phyloP scores from a whole-genome alignment of 805 yeast species.

The Candida dendrica region DNA sequence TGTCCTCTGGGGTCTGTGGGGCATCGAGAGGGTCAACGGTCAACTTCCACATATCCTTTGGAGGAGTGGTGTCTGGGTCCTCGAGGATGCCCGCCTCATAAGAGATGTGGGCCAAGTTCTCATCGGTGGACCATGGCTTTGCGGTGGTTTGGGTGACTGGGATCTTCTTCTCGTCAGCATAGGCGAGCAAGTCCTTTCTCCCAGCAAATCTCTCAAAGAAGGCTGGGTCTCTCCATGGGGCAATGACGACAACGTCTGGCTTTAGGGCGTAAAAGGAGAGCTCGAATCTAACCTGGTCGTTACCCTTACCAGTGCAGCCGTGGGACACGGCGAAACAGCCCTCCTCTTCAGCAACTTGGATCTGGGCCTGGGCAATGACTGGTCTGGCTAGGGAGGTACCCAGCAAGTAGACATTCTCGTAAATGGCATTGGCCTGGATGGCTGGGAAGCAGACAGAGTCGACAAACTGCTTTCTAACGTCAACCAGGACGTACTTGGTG shows the following conservation, averaged over 20 bases:
- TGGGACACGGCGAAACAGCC: conserved; percentile 98
- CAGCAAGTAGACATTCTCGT: conserved; percentile 92
- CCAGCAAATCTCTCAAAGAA: conserved; percentile 97
- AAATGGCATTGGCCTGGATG: conserved; percentile 93
- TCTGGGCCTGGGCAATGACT: conserved; percentile 97
- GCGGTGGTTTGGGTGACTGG: conserved; percentile 97
- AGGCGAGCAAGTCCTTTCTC: conserved; percentile 90
- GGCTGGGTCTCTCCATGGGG: conserved; percentile 98
- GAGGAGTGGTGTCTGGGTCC: conserved; percentile 98
- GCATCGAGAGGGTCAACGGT: conserved; percentile 95
- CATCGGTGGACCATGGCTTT: conserved; percentile 99
- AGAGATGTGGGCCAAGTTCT: conserved; percentile 97
- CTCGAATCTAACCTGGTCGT: conserved; percentile 98
- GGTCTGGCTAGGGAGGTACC: conserved; percentile 99
- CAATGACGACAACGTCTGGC: conserved; percentile 94
- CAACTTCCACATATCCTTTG: conserved; percentile 99
- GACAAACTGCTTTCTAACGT: conserved; percentile 92
- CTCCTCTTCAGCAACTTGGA: conserved; percentile 91
- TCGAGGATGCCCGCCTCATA: conserved; percentile 99
- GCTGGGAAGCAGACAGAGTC: conserved; percentile 92
- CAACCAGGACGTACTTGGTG: conserved; percentile 87
- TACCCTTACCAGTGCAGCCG: conserved; percentile 99
- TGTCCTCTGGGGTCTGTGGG: conserved; percentile 87
- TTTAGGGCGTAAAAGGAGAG: conserved; percentile 94
- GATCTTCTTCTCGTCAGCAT: conserved; percentile 86